phyloP scores from a whole-genome alignment of 371 early-diverging fungal genomes.

The Circinella minor region DNA sequence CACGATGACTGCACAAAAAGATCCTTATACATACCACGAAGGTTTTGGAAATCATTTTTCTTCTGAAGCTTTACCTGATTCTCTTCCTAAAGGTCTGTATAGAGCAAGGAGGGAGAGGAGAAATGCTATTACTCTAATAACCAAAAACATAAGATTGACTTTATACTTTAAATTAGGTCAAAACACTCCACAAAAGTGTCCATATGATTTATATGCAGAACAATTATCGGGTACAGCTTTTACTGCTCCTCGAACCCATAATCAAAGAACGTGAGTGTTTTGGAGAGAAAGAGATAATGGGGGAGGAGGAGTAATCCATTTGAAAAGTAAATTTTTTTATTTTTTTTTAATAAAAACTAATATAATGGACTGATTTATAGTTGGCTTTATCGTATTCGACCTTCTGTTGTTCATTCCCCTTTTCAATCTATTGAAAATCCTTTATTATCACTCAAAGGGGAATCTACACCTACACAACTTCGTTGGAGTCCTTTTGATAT shows the following conservation, averaged over 20 bases:
- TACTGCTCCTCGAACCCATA: conserved; percentile 85
- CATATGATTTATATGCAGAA: conserved; percentile 93
- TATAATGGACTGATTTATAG: conserved; percentile 35
- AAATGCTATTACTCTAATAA: not conserved
- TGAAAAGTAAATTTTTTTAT: not conserved
- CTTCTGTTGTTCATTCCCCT: conserved; percentile 88
- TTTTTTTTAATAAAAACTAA: not conserved
- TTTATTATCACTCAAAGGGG: conserved; percentile 54
- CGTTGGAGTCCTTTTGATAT: conserved; percentile 94
- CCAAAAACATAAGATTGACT: not conserved
- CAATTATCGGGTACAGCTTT: conserved; percentile 96
- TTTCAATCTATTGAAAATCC: conserved; percentile 53
- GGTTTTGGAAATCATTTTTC: conserved; percentile 87
- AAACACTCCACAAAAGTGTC: conserved; percentile 92
- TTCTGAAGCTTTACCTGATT: conserved; percentile 84
- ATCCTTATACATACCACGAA: conserved; percentile 60
- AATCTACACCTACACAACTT: conserved; percentile 85
- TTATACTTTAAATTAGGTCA: conserved; percentile 54
- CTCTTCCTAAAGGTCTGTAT: conserved; percentile 81
- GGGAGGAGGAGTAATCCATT: no score
- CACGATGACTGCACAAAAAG: conserved; percentile 26
- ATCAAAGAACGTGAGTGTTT: conserved; percentile 76
- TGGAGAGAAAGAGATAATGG: no score
- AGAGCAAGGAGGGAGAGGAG: no score
- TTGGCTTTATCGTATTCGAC: conserved; percentile 96